phyloP scores from a whole-genome alignment of 2,329 filamentous ascomycete species.

The Colletotrichum lupini region DNA sequence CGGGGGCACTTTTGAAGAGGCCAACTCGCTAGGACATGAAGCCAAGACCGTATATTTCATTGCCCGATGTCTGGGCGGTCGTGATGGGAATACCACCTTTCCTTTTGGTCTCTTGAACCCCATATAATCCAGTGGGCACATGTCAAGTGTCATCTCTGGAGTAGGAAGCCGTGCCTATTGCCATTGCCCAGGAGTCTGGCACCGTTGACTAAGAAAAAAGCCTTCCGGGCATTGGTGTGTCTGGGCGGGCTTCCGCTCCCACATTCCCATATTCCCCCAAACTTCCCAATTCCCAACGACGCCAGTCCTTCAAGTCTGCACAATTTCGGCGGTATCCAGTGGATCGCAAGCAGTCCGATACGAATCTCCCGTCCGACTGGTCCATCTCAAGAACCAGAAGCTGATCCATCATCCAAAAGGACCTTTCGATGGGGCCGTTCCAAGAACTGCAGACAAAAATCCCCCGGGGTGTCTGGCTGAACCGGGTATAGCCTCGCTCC shows the following conservation, averaged over 20 bases:
- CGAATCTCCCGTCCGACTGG: constrained; percentile 20
- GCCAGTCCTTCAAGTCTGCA: background rate
- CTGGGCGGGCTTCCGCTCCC: constrained; percentile 12
- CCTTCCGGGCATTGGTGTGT: background rate
- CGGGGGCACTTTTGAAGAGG: constrained; percentile 24
- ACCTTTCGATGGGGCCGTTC: constrained; percentile 22
- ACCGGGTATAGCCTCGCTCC: constrained; percentile 19
- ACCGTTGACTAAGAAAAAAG: constrained; percentile 24
- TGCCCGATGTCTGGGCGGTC: background rate
- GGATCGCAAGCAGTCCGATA: constrained; percentile 15
- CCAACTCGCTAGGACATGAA: background rate
- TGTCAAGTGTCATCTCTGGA: background rate
- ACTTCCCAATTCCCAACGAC: background rate
- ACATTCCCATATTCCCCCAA: constrained; percentile 3
- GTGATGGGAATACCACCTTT: constrained; percentile 20
- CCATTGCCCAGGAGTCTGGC: constrained; percentile 15
- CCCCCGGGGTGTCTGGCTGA: constrained; percentile 24
- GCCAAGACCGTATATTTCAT: constrained; percentile 17
- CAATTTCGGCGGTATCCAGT: constrained; percentile 32
- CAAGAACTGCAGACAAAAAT: constrained; percentile 37
- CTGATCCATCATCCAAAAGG: constrained; percentile 12
- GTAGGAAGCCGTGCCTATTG: background rate
- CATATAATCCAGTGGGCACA: constrained; percentile 1
- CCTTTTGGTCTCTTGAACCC: constrained; percentile 6
- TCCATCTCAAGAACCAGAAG: background rate